Conservation (phyloP, 192 early-diverging fungal genomes). For the Umbelopsis sp. region DNA sequence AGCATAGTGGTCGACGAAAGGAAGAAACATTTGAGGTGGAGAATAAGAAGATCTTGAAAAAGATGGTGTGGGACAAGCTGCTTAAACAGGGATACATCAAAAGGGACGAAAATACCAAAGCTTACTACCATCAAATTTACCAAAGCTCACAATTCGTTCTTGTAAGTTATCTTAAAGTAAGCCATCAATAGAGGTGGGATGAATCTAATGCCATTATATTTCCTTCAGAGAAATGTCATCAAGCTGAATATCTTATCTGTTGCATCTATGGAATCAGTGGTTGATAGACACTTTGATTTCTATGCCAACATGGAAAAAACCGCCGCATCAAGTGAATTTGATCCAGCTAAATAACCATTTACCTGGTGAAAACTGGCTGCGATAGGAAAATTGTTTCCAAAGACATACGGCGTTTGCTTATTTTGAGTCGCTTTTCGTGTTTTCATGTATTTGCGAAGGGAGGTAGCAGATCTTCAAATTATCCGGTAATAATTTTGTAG, state of each 20-base stretch:
- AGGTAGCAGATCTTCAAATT: no score
- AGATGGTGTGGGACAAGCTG: constrained; percentile 13
- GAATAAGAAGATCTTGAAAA: constrained; percentile 11
- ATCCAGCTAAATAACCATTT: no score
- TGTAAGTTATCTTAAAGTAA: neutral
- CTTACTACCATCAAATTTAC: constrained; percentile 7
- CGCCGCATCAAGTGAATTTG: neutral
- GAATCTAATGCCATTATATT: neutral
- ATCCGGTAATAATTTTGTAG: no score
- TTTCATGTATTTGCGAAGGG: no score
- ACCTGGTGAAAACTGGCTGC: no score
- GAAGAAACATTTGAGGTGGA: constrained; percentile 1
- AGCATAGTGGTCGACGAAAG: neutral
- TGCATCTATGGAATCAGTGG: neutral
- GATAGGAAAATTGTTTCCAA: no score
- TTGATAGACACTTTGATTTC: constrained; percentile 8
- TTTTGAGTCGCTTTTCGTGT: no score
- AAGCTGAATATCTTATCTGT: neutral
- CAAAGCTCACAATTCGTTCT: constrained; percentile 15
- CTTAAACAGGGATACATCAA: neutral
- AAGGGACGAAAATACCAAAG: constrained; percentile 9
- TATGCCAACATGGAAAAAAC: neutral
- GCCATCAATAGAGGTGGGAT: neutral
- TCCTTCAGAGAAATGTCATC: neutral
- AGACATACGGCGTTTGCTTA: no score